Evolutionary conservation across 1,139 yeast genomes (phyloP).

Genomic region (Scheffersomyces stambukii): DNA sequence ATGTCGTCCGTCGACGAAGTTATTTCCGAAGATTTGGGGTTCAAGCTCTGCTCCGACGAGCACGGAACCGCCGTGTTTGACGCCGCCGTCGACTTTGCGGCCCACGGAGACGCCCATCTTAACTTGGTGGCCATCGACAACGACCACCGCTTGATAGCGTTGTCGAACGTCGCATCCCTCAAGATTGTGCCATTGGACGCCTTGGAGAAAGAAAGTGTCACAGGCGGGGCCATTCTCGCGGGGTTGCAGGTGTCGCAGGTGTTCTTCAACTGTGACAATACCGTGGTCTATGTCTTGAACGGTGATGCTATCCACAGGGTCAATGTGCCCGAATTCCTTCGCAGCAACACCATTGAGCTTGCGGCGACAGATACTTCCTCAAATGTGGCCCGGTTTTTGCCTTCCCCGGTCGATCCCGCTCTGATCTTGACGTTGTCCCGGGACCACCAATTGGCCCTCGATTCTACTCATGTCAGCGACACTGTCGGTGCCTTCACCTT

Average conservation of each 20-base stretch:
- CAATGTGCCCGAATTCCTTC: neutral
- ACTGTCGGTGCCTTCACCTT: conserved; percentile 12
- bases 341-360: neutral
- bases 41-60: conserved; percentile 23
- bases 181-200: conserved; percentile 9
- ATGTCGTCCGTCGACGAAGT: conserved; percentile 22
- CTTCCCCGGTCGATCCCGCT: too few relatives aligned
- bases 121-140: conserved; percentile 29
- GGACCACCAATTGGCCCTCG: conserved; percentile 5
- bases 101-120: conserved; percentile 14
- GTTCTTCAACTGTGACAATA: conserved; percentile 23
- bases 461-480: conserved; percentile 5
- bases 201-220: too few relatives aligned
- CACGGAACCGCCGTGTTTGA: conserved; percentile 27
- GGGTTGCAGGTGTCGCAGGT: conserved; percentile 27
- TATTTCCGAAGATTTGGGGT: conserved; percentile 38
- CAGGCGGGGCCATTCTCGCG: too few relatives aligned
- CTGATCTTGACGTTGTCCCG: conserved; percentile 5
- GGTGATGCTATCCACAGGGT: conserved; percentile 6
- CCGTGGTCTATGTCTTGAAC: conserved; percentile 19
- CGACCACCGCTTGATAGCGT: conserved; percentile 21
- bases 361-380: conserved; percentile 2
- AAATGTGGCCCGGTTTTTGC: too few relatives aligned
- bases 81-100: conserved; percentile 21
- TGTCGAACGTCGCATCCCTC: conserved; percentile 24